Base-by-base conservation (phyloP, 2,329 filamentous ascomycete species). In the Calonectria honghensis region DNA sequence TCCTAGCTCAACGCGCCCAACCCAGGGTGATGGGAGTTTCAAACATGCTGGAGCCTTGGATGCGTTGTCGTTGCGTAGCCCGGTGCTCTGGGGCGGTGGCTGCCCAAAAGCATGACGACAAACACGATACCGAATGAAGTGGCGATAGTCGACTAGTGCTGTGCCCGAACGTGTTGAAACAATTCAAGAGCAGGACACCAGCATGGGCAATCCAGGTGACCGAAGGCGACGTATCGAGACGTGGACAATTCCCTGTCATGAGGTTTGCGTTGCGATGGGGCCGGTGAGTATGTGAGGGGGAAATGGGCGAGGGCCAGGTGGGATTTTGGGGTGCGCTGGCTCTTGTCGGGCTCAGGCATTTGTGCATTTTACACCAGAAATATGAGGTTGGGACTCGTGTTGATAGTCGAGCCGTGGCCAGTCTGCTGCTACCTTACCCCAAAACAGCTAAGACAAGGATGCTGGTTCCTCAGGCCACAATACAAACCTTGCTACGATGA, bases 331-430 rank as follows among this genome's bases (percentile, higher is more conserved):
- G 72, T 59, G 65, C 54, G 57, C 68, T 69, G 59, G 51, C 70
- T 69, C 59, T 57, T 48, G 32, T 52, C 51, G 57, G 68, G 75
- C 64, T 79, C 75, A 81, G 80, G 80, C 80, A 81, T 76, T 79
- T 81, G 70, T 81, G 80, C 80, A 80, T 81, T 63, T 79, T 80
- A 75, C 77, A 81, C 79, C 78, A 79, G 80, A 81, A 80, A 81
- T 81, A 81, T 81, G 78, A 81, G 78, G 80, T 81, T 80, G 73
- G 76, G 59, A 76, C 69, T 72, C 72, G 72, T 77, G 68, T 78
- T 70, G 74, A 73, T 72, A 51, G 37, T 73, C 66, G 72, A 68
- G 76, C 73, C 76, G 68, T 71, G 76, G 76, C 72, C 72, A 35
- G 65, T 63, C 57, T 63, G 24, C 75, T 51, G 64, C 64, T 67